Evolutionary conservation across 1,139 yeast species (phyloP).

Genomic region (Pichia norvegensis): DNA sequence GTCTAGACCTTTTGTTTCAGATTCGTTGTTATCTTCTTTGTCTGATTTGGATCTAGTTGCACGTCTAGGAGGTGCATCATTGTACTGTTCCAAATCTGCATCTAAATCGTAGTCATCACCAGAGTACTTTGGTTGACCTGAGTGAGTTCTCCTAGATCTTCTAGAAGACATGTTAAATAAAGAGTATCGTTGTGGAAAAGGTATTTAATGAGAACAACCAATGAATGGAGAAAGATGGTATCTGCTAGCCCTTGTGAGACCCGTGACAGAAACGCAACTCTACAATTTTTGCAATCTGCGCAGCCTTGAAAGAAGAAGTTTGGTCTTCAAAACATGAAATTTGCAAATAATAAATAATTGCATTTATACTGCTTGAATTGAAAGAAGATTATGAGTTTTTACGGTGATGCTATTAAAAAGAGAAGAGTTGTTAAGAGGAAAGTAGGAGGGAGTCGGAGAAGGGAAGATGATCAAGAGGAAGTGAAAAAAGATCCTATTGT

Average conservation of each 20-base stretch:
- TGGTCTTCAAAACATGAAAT: no score
- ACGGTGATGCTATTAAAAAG: constrained; percentile 12
- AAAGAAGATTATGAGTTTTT: not conserved
- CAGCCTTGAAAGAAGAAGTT: no score
- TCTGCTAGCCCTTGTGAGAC: no score
- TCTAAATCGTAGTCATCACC: constrained; percentile 13
- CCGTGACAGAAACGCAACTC: no score
- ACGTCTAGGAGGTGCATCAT: constrained; percentile 10
- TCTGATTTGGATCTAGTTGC: constrained; percentile 8
- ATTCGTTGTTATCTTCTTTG: constrained; percentile 9
- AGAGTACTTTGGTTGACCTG: constrained; percentile 12
- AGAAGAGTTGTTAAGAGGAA: constrained; percentile 20
- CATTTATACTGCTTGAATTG: not conserved
- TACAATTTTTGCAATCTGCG: no score
- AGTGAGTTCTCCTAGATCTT: constrained; percentile 23
- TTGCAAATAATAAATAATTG: no score
- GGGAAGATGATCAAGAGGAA: constrained; percentile 13
- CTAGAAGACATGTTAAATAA: constrained; percentile 26
- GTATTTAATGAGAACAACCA: not conserved
- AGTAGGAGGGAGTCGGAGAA: constrained; percentile 8
- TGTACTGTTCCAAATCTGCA: constrained; percentile 9
- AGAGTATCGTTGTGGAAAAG: no score
- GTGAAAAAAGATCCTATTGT: not conserved
- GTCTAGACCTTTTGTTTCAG: constrained; percentile 33
- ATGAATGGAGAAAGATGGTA: no score